Percentiles rank a stretch among this genome's conserved stretches.
Conservation (phyloP, 306 rosid genomes). For the Hylodesmum podocarpum region DNA sequence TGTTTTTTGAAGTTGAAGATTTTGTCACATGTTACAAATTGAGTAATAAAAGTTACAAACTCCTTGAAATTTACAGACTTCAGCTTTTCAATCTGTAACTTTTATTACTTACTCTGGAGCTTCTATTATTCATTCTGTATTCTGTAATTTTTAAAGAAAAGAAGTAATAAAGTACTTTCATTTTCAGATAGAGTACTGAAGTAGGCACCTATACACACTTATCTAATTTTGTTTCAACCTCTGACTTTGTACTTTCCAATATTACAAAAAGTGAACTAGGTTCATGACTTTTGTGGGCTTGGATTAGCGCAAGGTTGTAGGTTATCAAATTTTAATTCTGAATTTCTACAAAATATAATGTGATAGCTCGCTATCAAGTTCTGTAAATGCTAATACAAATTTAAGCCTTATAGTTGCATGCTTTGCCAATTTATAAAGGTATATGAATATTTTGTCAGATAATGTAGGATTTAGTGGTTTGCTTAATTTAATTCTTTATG, state of each 20-base stretch:
- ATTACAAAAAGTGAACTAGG: not conserved
- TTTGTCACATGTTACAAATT: not conserved
- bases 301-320: not conserved
- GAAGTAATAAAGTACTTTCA: not conserved
- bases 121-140: not conserved
- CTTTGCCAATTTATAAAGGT: constrained; percentile 8
- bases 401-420: constrained; percentile 22
- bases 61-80: not conserved
- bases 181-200: not conserved
- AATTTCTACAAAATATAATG: not conserved
- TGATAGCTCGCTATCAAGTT: not conserved
- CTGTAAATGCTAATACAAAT: not conserved
- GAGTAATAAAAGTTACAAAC: not conserved
- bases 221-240: not conserved
- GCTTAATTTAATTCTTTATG: constrained; percentile 18
- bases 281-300: not conserved
- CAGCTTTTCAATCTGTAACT: not conserved
- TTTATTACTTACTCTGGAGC: not conserved
- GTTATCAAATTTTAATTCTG: not conserved
- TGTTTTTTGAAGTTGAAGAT: not conserved
- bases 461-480: not conserved
- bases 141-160: not conserved
- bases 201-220: not conserved
- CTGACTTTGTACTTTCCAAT: constrained; percentile 1
- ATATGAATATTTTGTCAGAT: not conserved